Evolutionary conservation across 2,329 filamentous ascomycete species (phyloP).

Genomic region (Ilyonectria destructans): DNA sequence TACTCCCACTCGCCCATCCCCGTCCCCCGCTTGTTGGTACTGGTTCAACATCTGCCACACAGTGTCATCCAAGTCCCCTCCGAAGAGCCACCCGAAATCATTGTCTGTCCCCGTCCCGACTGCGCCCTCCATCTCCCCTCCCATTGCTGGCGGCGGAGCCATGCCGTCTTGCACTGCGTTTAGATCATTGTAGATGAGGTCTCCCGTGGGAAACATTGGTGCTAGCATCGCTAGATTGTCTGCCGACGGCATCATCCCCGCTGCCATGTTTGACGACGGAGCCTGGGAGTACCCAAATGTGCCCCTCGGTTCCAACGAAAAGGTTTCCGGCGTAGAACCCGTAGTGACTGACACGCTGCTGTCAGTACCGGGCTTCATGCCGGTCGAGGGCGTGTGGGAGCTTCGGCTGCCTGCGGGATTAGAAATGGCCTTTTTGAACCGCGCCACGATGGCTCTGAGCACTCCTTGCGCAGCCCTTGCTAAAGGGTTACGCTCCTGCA

Average conservation of each 20-base stretch:
- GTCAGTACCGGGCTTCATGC: slow-evolving; percentile 8
- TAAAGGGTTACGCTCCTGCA: slow-evolving; percentile 68
- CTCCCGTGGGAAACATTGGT: slow-evolving; percentile 71
- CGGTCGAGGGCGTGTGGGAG: slow-evolving; percentile 34
- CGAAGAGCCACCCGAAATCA: slow-evolving; percentile 65
- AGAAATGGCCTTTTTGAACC: slow-evolving; percentile 67
- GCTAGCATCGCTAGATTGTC: slow-evolving; percentile 68
- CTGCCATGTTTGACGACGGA: slow-evolving; percentile 24
- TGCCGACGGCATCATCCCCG: slow-evolving; percentile 59
- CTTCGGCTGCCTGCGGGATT: slow-evolving; percentile 36
- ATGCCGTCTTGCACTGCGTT: slow-evolving; percentile 58
- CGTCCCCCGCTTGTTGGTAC: slow-evolving; percentile 54
- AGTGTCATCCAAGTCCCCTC: slow-evolving; percentile 70
- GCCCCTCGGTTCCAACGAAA: slow-evolving; percentile 24
- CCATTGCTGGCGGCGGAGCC: slow-evolving; percentile 42
- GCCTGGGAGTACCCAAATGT: slow-evolving; percentile 24
- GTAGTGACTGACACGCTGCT: slow-evolving; percentile 22
- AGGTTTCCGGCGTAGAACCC: slow-evolving; percentile 38
- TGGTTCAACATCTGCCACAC: slow-evolving; percentile 72
- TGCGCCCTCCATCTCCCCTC: slow-evolving; percentile 14
- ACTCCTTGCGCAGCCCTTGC: slow-evolving; percentile 71
- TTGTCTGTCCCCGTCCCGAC: slow-evolving; percentile 32
- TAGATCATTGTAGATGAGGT: slow-evolving; percentile 72
- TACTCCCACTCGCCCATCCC: slow-evolving; percentile 11
- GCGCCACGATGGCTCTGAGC: slow-evolving; percentile 68